These are phyloP conservation scores for Paramecium bursaria DNA, from an alignment of 73 alveolate genomes.

Conservation along the genomic window DNA sequence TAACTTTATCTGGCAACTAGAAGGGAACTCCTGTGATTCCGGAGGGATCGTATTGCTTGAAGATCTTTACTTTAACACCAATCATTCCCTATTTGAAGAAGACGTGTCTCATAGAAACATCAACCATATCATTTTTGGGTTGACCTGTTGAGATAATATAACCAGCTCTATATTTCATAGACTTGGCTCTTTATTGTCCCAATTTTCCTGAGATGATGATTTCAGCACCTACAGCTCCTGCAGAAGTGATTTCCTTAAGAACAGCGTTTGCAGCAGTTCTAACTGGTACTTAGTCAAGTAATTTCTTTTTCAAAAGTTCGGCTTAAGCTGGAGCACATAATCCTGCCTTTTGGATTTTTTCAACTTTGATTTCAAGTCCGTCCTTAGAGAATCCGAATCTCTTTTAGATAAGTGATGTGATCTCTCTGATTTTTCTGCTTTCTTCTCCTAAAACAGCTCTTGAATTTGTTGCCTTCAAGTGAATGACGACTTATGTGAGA, in stretches of 20 bases:
- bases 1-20: constrained; percentile 32
- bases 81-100: constrained; percentile 92
- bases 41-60: constrained; percentile 70
- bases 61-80: constrained; percentile 93
- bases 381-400: constrained; percentile 87
- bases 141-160: constrained; percentile 92
- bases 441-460: constrained; percentile 84
- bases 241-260: constrained; percentile 79
- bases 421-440: constrained; percentile 83
- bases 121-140: constrained; percentile 87
- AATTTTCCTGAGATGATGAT: constrained; percentile 93
- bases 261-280: constrained; percentile 91
- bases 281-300: constrained; percentile 88
- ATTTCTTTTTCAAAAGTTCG: constrained; percentile 85
- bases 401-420: constrained; percentile 88
- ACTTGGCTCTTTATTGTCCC: constrained; percentile 95
- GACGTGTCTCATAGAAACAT: constrained; percentile 94
- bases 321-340: constrained; percentile 92
- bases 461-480: constrained; percentile 85
- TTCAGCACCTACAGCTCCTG: constrained; percentile 89
- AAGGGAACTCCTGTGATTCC: constrained; percentile 31
- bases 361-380: constrained; percentile 80
- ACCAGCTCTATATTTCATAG: constrained; percentile 92
- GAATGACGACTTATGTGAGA: constrained; percentile 87
- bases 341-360: constrained; percentile 82